Conservation (phyloP, 495 filamentous ascomycete genomes). For the Darksidea phi region DNA sequence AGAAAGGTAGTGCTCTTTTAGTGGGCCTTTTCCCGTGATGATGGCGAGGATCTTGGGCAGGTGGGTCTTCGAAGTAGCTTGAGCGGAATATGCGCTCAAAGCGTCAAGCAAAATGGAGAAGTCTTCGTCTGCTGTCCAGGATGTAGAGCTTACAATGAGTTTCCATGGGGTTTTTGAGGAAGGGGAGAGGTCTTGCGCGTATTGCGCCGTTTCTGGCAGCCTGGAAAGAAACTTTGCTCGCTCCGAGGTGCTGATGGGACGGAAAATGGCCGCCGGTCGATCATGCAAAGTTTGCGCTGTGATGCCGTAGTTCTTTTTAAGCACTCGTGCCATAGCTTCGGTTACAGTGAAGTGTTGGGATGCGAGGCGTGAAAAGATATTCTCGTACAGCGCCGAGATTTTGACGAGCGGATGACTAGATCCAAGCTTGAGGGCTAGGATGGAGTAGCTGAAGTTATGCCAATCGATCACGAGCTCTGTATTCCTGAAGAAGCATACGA, state of each 20-base stretch:
- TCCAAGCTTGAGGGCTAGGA: constrained; percentile 69
- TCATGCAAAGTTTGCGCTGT: constrained; percentile 72
- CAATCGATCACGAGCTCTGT: constrained; percentile 89
- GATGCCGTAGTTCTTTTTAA: constrained; percentile 63
- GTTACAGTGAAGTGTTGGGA: constrained; percentile 83
- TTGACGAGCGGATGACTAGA: constrained; percentile 69
- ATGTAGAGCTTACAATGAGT: constrained; percentile 85
- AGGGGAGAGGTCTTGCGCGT: constrained; percentile 55
- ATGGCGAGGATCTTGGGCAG: constrained; percentile 73
- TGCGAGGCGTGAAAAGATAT: constrained; percentile 63
- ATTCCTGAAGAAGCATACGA: constrained; percentile 74
- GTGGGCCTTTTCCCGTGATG: constrained; percentile 91
- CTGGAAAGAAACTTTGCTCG: constrained; percentile 59
- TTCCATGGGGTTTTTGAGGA: constrained; percentile 50
- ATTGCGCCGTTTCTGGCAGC: constrained; percentile 58
- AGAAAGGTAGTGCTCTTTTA: constrained; percentile 70
- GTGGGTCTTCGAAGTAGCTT: constrained; percentile 31
- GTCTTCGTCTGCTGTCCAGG: constrained; percentile 96
- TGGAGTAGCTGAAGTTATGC: constrained; percentile 99
- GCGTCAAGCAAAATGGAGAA: constrained; percentile 87
- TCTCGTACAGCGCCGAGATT: constrained; percentile 75
- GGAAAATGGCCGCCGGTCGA: constrained; percentile 78
- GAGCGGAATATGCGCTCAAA: constrained; percentile 65
- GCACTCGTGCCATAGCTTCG: constrained; percentile 74
- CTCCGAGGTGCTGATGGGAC: constrained; percentile 57